phyloP scores from a whole-genome alignment of 2,329 filamentous ascomycete species.

The Colletotrichum gigasporum region DNA sequence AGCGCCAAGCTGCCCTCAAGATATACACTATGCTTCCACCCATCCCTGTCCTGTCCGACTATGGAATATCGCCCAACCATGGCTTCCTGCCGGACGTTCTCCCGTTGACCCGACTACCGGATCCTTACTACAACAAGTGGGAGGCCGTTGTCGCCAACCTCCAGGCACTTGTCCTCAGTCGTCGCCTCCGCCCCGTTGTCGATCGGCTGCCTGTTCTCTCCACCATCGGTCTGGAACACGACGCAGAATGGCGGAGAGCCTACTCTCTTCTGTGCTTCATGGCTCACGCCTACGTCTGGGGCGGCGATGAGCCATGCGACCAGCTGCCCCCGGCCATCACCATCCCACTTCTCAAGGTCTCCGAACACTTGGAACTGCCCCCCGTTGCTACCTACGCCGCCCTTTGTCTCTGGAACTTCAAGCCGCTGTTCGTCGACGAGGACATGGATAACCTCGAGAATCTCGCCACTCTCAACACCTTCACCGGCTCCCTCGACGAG shows the following conservation, averaged over 20 bases:
- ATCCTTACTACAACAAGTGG: constrained; percentile 96
- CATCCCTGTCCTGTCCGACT: constrained; percentile 75
- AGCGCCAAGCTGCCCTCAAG: neutral
- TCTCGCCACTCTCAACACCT: constrained; percentile 85
- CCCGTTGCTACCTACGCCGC: constrained; percentile 95
- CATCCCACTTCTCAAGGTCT: constrained; percentile 82
- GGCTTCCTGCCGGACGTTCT: constrained; percentile 88
- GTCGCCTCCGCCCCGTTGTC: constrained; percentile 81
- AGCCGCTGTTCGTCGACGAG: constrained; percentile 87
- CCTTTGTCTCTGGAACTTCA: constrained; percentile 96
- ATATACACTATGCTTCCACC: constrained; percentile 62
- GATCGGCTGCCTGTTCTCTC: constrained; percentile 85
- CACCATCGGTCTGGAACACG: constrained; percentile 81
- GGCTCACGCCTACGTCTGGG: constrained; percentile 96
- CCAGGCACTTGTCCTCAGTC: constrained; percentile 86
- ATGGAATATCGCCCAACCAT: constrained; percentile 79
- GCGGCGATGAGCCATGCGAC: constrained; percentile 84
- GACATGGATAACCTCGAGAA: constrained; percentile 86
- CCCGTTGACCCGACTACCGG: constrained; percentile 82
- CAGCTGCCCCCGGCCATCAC: constrained; percentile 83
- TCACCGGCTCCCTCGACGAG: constrained; percentile 94
- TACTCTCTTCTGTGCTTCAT: constrained; percentile 93
- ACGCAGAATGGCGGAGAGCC: constrained; percentile 92
- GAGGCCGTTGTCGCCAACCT: constrained; percentile 87
- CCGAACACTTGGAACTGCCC: constrained; percentile 82